Conservation (phyloP, 176 grass and related monocot genomes). For the Carex myosuroides region DNA sequence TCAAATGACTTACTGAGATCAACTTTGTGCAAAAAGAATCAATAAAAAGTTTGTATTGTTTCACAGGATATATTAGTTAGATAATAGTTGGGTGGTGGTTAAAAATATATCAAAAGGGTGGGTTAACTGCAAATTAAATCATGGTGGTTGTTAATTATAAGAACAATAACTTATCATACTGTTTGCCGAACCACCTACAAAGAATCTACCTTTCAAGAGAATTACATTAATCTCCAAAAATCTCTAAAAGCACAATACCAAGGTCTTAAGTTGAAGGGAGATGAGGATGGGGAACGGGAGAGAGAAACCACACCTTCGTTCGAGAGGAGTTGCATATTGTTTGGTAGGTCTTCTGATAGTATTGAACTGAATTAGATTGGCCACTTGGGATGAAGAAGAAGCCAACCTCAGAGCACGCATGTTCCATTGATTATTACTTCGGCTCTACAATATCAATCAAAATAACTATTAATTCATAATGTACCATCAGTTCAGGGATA, state of each 20-base stretch:
- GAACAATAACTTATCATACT: not conserved
- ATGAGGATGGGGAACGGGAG: not conserved
- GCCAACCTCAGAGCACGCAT: too few relatives aligned
- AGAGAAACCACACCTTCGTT: slow-evolving; percentile 9
- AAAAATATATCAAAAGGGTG: too few relatives aligned
- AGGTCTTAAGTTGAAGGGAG: too few relatives aligned
- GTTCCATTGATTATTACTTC: too few relatives aligned
- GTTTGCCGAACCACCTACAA: not conserved
- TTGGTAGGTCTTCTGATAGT: too few relatives aligned
- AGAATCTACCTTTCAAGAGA: not conserved
- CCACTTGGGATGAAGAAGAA: too few relatives aligned
- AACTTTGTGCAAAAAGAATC: not conserved
- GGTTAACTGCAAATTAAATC: too few relatives aligned
- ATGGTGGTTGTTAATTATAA: not conserved
- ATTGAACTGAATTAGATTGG: too few relatives aligned
- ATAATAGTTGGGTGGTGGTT: not conserved
- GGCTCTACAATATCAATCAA: too few relatives aligned
- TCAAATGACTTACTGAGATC: not conserved
- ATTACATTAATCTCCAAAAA: not conserved
- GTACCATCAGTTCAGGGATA: too few relatives aligned
- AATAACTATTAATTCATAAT: too few relatives aligned
- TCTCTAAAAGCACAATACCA: not conserved
- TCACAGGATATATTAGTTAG: not conserved
- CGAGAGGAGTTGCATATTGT: not conserved
- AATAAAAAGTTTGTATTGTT: not conserved